phyloP scores from a whole-genome alignment of 2,329 filamentous ascomycete species.

The Colletotrichum spaethianum region DNA sequence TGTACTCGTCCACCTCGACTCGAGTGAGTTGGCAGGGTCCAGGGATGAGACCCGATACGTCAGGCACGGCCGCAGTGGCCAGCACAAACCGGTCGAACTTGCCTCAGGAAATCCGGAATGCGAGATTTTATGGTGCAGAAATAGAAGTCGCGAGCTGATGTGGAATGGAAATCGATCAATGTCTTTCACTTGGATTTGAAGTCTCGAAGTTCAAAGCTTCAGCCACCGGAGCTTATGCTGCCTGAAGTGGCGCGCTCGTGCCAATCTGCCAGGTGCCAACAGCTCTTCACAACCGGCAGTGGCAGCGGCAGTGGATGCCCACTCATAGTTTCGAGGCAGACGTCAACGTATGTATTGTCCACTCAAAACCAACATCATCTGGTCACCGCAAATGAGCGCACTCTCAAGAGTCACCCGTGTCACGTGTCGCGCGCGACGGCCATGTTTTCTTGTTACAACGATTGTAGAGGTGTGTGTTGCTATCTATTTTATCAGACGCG shows the following conservation, averaged over 20 bases:
- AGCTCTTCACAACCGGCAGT: not conserved
- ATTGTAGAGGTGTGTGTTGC: conserved; percentile 21
- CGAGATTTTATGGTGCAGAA: not conserved
- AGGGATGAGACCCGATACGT: conserved; percentile 28
- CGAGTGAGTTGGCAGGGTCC: conserved; percentile 10
- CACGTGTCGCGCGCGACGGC: not conserved
- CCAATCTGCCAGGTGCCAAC: not conserved
- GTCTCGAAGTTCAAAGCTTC: conserved; percentile 23
- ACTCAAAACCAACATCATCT: conserved; percentile 6
- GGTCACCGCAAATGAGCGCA: too few relatives aligned
- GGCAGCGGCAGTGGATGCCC: not conserved
- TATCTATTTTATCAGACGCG: conserved; percentile 23
- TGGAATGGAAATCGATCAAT: conserved; percentile 2
- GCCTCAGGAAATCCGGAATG: not conserved
- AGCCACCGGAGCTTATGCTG: conserved; percentile 25
- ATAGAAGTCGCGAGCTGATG: not conserved
- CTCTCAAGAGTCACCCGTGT: not conserved
- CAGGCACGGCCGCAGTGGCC: conserved; percentile 32
- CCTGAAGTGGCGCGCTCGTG: conserved; percentile 18
- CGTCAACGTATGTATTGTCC: not conserved
- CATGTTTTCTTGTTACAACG: conserved; percentile 11
- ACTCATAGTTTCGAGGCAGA: not conserved
- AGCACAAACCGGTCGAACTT: conserved; percentile 14
- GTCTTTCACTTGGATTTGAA: conserved; percentile 29
- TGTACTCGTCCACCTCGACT: conserved; percentile 5